Base-by-base conservation (phyloP, 768 basidiomycete species). In the Serendipita sp. region DNA sequence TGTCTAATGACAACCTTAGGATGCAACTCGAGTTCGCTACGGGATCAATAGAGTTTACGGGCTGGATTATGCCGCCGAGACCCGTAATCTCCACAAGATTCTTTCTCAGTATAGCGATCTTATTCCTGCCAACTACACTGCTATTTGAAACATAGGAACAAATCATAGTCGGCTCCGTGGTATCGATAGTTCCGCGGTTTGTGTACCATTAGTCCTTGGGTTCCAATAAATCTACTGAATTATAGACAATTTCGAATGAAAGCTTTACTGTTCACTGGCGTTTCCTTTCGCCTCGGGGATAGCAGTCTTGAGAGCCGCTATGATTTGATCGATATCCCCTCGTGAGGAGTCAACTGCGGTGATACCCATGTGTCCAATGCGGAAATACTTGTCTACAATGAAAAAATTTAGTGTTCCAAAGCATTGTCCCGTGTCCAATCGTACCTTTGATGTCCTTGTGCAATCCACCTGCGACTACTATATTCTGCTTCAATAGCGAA, bases 351-450 rank as follows among this genome's bases (percentile, higher is more conserved):
- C 82, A 4, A 87, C 84, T 23, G 81, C 93, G n/a, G 86, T 84
- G 64, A 86, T 72, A 62, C 94, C 94, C 92, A 97, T 95, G 73
- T 96, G 94, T 36, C 92, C 93, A 63, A 96, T 84, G 62, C 93
- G 86, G 85, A 95, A 92, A 74, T 95, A 95, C 70, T 84, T 86
- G 70, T 87, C 87, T 88, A 66, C 27, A 64, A 33, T 27, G 13
- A 16, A 8, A n/a, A 1, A 23, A 10, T 16, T 45, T 11, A 5
- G 34, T 13, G 58, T 16, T 40, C 40, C 5, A 40, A 40, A 40
- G 13, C 5, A 6, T 5, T 46, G 8, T 43, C 29, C 13, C 11
- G 36, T 63, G 50, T 44, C 15, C 64, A 55, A 50, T 72, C 77
- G n/a, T 43, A 85, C 87, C 86, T 77, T 90, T 92, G 74, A 91